A percentile compares a stretch with the other conserved stretches of the same genome.
Evolutionary conservation across 1,139 yeast species (phyloP).

Genomic region (Candida glucosophila): DNA sequence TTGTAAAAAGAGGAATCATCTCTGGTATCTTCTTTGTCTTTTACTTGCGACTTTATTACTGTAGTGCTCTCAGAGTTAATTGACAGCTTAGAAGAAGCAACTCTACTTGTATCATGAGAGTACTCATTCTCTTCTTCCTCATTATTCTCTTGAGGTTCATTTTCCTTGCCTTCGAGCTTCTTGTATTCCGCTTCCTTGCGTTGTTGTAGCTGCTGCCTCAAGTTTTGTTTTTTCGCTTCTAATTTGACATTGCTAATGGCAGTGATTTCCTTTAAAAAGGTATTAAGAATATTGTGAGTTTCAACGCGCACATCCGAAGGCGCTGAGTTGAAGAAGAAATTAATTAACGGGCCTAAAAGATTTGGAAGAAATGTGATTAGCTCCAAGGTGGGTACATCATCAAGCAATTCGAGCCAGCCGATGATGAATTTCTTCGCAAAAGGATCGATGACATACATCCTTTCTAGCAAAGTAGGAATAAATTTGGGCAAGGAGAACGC

Average conservation of each 20-base stretch:
- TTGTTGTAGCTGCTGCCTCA: constrained; percentile 5
- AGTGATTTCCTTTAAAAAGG: constrained; percentile 72
- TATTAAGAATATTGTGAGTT: constrained; percentile 69
- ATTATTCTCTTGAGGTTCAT: constrained; percentile 5
- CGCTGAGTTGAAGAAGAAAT: constrained; percentile 68
- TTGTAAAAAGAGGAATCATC: constrained; percentile 5
- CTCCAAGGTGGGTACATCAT: constrained; percentile 89
- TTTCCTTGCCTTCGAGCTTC: no score
- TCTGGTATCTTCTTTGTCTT: constrained; percentile 6
- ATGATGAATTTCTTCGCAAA: constrained; percentile 86
- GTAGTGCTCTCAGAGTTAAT: constrained; percentile 13
- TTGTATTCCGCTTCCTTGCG: no score
- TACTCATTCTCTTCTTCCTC: constrained; percentile 5
- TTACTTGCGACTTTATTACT: constrained; percentile 7
- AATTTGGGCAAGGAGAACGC: constrained; percentile 85
- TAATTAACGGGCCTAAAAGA: constrained; percentile 76
- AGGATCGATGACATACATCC: constrained; percentile 89
- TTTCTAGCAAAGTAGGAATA: constrained; percentile 80
- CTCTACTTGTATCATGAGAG: constrained; percentile 4
- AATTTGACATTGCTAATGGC: constrained; percentile 63
- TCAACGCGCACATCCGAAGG: constrained; percentile 85
- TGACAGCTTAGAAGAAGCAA: constrained; percentile 8
- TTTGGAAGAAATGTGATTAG: constrained; percentile 82
- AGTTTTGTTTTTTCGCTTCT: constrained; percentile 29
- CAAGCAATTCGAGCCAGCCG: constrained; percentile 85